These are phyloP conservation scores for Vickermania spadyakhi DNA, from an alignment of 208 protist species.

Conservation along the genomic window DNA sequence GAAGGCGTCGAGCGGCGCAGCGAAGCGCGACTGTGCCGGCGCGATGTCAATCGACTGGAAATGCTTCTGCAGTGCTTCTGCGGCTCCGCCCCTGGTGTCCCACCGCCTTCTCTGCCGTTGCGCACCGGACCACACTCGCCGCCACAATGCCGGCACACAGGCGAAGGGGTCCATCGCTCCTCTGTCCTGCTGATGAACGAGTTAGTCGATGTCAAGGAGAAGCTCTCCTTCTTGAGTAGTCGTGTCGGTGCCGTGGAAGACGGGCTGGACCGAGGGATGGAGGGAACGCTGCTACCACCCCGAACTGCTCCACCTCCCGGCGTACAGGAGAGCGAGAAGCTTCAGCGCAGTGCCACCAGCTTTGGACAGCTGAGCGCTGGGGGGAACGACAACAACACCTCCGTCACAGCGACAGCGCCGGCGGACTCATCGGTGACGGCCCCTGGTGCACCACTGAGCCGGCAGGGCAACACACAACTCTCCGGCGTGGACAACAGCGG, in stretches of 20 bases:
- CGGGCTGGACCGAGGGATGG: conserved; percentile 16
- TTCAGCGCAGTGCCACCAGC: not conserved
- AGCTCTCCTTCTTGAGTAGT: conserved; percentile 16
- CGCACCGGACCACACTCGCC: not conserved
- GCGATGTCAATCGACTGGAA: conserved; percentile 69
- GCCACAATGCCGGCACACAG: not conserved
- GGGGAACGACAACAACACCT: not conserved
- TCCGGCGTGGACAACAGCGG: not conserved
- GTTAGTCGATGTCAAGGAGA: conserved; percentile 29
- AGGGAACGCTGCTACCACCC: not conserved
- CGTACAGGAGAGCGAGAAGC: not conserved
- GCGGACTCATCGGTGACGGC: not conserved
- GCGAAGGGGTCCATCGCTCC: not conserved
- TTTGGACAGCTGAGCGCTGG: not conserved
- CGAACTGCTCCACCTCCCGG: not conserved
- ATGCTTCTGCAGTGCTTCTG: conserved; percentile 34
- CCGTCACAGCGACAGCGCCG: not conserved
- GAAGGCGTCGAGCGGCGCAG: conserved; percentile 23
- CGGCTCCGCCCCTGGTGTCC: not conserved
- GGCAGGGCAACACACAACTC: not conserved
- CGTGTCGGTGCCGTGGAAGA: conserved; percentile 29
- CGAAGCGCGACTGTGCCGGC: conserved; percentile 46
- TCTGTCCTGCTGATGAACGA: conserved; percentile 11
- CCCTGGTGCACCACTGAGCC: not conserved
- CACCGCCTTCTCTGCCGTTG: too few relatives aligned